phyloP scores from a whole-genome alignment of 495 filamentous ascomycete genomes.

The Neurospora sp. region DNA sequence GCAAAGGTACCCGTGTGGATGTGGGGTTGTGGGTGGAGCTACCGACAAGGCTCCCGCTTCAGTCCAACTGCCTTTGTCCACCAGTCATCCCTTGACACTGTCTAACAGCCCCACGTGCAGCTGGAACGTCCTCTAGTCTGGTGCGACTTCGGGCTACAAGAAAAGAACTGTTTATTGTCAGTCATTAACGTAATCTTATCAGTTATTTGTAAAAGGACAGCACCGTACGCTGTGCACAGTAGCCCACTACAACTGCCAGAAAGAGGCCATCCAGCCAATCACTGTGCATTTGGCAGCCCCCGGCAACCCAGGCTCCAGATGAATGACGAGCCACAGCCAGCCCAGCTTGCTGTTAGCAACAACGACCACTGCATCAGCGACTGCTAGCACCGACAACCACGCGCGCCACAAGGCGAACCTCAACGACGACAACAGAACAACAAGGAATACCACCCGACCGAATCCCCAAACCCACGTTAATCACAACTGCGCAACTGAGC shows the following conservation, averaged over 20 bases:
- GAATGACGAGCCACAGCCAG: conserved; percentile 17
- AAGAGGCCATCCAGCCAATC: background rate
- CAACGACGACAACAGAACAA: conserved; percentile 5
- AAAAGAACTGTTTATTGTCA: background rate
- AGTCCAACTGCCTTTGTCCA: background rate
- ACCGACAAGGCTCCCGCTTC: background rate
- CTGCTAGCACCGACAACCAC: conserved; percentile 2
- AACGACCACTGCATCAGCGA: conserved; percentile 1
- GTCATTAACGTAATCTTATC: no score
- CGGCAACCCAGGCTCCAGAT: conserved; percentile 14
- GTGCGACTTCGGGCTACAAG: background rate
- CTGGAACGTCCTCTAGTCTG: background rate
- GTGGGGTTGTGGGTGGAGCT: background rate
- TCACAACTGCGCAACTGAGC: background rate
- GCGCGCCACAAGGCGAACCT: conserved; percentile 23
- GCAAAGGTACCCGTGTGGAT: background rate
- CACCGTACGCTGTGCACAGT: background rate
- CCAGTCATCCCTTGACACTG: background rate
- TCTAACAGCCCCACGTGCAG: background rate
- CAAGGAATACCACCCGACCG: conserved; percentile 16
- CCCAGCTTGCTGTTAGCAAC: conserved; percentile 8
- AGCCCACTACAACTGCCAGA: background rate
- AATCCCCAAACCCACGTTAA: background rate
- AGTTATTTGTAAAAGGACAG: background rate
- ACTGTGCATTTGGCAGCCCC: background rate